A percentile compares a stretch with the other conserved stretches of the same genome.
phyloP scores from a whole-genome alignment of 2,329 filamentous ascomycete genomes.

The Epichloe festucae region DNA sequence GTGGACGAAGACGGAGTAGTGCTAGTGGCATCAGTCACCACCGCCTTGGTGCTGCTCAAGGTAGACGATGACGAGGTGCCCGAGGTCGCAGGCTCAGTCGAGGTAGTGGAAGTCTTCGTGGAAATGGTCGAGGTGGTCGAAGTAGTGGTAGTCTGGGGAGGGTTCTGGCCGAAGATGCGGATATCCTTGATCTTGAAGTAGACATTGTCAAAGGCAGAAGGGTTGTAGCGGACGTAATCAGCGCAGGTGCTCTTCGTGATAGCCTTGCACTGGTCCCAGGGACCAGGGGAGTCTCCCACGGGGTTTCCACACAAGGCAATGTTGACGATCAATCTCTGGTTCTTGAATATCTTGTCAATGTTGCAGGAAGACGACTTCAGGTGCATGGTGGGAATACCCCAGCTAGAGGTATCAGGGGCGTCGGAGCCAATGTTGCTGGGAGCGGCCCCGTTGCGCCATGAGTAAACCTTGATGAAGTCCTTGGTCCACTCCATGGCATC shows the following conservation, averaged over 20 bases:
- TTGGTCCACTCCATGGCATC: conserved; percentile 29
- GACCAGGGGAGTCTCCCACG: conserved; percentile 19
- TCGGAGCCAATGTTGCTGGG: conserved; percentile 24
- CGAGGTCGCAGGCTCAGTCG: background rate
- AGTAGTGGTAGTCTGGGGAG: conserved; percentile 4
- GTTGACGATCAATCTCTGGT: conserved; percentile 62
- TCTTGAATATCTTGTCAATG: conserved; percentile 46
- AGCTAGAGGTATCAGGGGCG: conserved; percentile 46
- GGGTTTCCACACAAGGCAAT: conserved; percentile 65
- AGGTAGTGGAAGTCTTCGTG: too few species aligned
- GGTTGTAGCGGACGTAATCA: conserved; percentile 24
- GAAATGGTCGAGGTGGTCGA: conserved; percentile 2
- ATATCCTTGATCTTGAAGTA: conserved; percentile 34
- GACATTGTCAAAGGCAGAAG: conserved; percentile 22
- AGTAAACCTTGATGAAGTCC: conserved; percentile 28
- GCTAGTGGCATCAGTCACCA: background rate
- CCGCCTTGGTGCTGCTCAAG: background rate
- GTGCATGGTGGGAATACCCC: conserved; percentile 50
- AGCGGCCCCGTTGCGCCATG: conserved; percentile 19
- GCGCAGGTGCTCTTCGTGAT: conserved; percentile 18
- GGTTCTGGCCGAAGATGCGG: conserved; percentile 15
- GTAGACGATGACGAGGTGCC: background rate
- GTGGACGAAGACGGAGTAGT: background rate
- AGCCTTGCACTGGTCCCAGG: conserved; percentile 14
- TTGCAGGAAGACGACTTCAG: conserved; percentile 49